Conservation (phyloP, 331 rosid species). For the Malus hybrid region DNA sequence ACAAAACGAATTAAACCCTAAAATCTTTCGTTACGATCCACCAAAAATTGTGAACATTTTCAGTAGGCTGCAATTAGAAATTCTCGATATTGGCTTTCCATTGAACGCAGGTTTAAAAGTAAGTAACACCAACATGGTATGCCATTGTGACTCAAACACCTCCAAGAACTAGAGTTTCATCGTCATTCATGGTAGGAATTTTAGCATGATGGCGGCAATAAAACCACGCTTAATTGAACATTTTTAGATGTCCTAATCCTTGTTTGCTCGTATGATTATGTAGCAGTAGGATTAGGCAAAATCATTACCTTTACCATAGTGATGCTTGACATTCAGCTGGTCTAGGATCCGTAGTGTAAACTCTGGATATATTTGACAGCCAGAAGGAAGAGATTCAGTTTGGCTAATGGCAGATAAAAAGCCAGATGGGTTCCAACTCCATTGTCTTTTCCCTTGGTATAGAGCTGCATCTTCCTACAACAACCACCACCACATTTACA, state of each 20-base stretch:
- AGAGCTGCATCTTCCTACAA: constrained; percentile 51
- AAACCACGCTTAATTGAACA: too few species aligned
- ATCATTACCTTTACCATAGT: constrained; percentile 24
- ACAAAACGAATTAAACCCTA: background rate
- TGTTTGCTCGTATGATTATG: too few species aligned
- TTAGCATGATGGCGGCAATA: too few species aligned
- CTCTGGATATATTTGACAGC: constrained; percentile 38
- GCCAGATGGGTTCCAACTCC: constrained; percentile 38
- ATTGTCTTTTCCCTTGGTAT: constrained; percentile 45
- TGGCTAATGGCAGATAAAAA: constrained; percentile 33
- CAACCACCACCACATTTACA: background rate
- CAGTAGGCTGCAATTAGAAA: too few species aligned
- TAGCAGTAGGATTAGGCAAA: background rate
- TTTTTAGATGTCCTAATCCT: background rate
- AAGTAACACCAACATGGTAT: too few species aligned
- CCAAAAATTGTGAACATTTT: too few species aligned
- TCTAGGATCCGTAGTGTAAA: constrained; percentile 37
- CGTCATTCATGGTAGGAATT: too few species aligned
- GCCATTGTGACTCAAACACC: too few species aligned
- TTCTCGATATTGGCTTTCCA: too few species aligned
- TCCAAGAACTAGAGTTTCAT: too few species aligned
- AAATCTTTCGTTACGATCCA: background rate
- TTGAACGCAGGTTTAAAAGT: too few species aligned
- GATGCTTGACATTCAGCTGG: too few species aligned
- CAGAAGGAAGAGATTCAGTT: constrained; percentile 28